Conservation (phyloP, 345 rosid species). For the Heritiera fomes region DNA sequence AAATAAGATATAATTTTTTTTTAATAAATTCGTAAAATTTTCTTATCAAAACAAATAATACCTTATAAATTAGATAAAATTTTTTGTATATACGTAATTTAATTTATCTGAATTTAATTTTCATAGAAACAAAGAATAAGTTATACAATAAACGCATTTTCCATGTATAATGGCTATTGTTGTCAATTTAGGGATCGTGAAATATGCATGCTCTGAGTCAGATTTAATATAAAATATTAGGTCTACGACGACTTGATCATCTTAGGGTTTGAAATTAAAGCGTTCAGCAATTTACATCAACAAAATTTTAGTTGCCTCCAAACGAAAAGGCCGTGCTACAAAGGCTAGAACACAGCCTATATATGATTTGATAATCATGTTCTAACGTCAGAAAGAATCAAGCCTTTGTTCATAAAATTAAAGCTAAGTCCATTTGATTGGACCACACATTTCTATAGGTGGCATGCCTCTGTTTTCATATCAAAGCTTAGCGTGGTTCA, state of each 20-base stretch:
- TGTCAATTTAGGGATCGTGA: neutral
- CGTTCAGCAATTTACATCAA: neutral
- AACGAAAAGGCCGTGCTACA: conserved; percentile 2
- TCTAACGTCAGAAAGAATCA: neutral
- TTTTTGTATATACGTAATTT: too few relatives aligned
- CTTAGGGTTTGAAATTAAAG: neutral
- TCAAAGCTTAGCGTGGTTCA: neutral
- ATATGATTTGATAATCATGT: neutral
- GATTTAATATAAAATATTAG: neutral
- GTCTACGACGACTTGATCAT: conserved; percentile 28
- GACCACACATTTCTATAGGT: neutral
- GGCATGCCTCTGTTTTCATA: neutral
- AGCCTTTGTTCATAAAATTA: neutral
- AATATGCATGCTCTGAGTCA: neutral
- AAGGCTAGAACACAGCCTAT: neutral
- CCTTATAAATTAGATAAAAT: too few relatives aligned
- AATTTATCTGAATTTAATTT: too few relatives aligned
- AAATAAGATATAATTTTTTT: too few relatives aligned
- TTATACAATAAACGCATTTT: too few relatives aligned
- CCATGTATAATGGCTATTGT: neutral
- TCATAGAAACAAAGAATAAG: too few relatives aligned
- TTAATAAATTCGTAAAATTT: too few relatives aligned
- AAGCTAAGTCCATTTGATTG: neutral
- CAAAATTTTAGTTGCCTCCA: neutral
- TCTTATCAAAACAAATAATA: too few relatives aligned